Evolutionary conservation across 805 yeast species (phyloP), one percentile per base, ranked within the genome.

Genomic region (Candida sonorensis): DNA sequence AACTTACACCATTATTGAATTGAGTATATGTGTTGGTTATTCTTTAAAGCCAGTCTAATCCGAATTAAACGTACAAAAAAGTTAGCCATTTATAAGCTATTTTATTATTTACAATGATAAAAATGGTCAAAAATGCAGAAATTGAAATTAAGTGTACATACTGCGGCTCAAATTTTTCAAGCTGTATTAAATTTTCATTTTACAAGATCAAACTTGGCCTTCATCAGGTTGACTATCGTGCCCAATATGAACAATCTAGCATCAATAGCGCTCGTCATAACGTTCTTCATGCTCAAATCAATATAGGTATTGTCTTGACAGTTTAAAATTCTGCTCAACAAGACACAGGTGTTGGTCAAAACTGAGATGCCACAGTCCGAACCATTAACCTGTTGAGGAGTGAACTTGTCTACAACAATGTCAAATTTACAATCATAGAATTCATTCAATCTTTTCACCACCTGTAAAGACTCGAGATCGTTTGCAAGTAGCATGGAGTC

Each of bases 321-420:
- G 14, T 53, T 38, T 8, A 66, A 32, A 19, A 66, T 31, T 26
- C 66, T 46, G 5, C 57, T 44, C 11, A 65, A 30, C 16, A 64
- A 39, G 7, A 56, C 41, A 2, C 61, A 59, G 32, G 69, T 56
- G 10, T 61, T 48, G 9, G 63, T 63, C 46, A 48, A 42, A 49
- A 53, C 58, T 27, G 62, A 57, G 21, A 75, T 68, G 0, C 85
- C 85, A 51, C 85, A 77, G 50, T 77, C 85, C 37, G 75, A 76
- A 7, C 77, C 77, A 48, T 77, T 77, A 10, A 63, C 57, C 51
- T 77, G 85, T 40, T 77, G 84, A 22, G 78, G 78, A 10, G 78
- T 39, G 45, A 44, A 37, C 19, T 41, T 33, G 19, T 52, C 50
- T 8, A 38, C 37, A 22, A 42, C 35, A 4, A 49, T 34, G 14